Percentiles rank a stretch among this genome's conserved stretches.
Evolutionary conservation across 371 early-diverging fungal genomes (phyloP).

Genomic region (Circinella minor): DNA sequence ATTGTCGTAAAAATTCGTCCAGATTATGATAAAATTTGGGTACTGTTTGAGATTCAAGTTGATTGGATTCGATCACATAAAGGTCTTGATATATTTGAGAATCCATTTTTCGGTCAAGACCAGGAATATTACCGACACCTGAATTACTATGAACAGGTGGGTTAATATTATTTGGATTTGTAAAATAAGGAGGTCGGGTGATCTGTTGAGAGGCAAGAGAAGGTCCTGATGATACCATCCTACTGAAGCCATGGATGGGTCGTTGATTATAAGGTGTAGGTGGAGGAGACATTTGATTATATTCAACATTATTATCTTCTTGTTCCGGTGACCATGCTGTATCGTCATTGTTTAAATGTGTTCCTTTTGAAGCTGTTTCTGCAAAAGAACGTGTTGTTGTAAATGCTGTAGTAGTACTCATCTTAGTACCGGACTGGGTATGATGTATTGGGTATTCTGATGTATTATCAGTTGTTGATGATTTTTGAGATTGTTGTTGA

Average conservation of each 20-base stretch:
- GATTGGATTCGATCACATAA: conserved; percentile 8
- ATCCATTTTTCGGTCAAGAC: background rate
- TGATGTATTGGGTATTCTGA: background rate
- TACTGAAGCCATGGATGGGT: background rate
- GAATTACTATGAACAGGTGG: too few relatives aligned
- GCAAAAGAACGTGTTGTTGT: conserved; percentile 14
- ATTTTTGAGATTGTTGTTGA: background rate
- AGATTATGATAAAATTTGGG: conserved; percentile 19
- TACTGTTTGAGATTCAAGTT: background rate
- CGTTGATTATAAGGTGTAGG: background rate
- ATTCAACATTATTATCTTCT: background rate
- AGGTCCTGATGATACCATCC: too few relatives aligned
- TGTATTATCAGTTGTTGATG: background rate
- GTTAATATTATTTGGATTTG: too few relatives aligned
- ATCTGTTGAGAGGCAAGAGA: too few relatives aligned
- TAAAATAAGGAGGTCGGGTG: too few relatives aligned
- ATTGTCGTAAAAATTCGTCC: conserved; percentile 12
- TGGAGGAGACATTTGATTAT: background rate
- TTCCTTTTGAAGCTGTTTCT: background rate
- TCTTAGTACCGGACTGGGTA: too few relatives aligned
- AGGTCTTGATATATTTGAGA: conserved; percentile 3
- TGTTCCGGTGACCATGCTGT: conserved; percentile 18
- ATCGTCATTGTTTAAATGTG: background rate
- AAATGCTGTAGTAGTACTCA: too few relatives aligned
- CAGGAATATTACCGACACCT: background rate